Evolutionary conservation across 1,139 yeast genomes (phyloP).

Genomic region (Hemisphaericaspora subhashii): DNA sequence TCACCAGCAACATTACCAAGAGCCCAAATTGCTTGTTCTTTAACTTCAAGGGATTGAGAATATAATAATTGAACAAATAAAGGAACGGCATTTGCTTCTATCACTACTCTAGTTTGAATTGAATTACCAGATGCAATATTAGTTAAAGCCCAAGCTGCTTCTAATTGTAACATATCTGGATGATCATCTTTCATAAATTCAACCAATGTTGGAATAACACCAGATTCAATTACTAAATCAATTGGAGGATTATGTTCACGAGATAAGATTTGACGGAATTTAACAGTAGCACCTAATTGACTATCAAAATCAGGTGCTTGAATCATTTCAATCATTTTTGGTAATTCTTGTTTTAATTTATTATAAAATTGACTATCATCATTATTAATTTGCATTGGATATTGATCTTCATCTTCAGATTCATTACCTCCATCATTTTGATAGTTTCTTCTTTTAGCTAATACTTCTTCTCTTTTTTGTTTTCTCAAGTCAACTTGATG

Average conservation of each 20-base stretch:
- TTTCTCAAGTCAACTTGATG: conserved; percentile 96
- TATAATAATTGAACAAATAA: conserved; percentile 78
- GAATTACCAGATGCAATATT: conserved; percentile 96
- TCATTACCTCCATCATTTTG: conserved; percentile 39
- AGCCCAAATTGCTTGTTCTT: conserved; percentile 99
- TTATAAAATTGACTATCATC: conserved; percentile 54
- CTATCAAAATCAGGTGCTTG: conserved; percentile 74
- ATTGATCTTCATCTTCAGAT: conserved; percentile 48
- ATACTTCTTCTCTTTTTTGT: conserved; percentile 92
- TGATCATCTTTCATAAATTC: conserved; percentile 77
- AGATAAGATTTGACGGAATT: conserved; percentile 89
- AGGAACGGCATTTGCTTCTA: conserved; percentile 93
- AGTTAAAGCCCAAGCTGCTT: conserved; percentile 99
- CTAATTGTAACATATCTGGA: conserved; percentile 88
- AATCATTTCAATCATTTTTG: conserved; percentile 81
- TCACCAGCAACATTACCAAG: conserved; percentile 99
- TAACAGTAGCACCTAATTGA: conserved; percentile 86
- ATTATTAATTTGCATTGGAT: conserved; percentile 31
- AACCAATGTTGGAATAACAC: conserved; percentile 90
- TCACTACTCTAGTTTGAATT: conserved; percentile 86
- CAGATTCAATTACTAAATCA: conserved; percentile 86
- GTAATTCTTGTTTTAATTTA: conserved; percentile 74
- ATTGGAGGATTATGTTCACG: conserved; percentile 98
- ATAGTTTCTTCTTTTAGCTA: conserved; percentile 89
- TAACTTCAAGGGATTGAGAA: conserved; percentile 84